Evolutionary conservation across 108 stramenopile species (phyloP).

Genomic region (Cylindrotheca fusiformis): DNA sequence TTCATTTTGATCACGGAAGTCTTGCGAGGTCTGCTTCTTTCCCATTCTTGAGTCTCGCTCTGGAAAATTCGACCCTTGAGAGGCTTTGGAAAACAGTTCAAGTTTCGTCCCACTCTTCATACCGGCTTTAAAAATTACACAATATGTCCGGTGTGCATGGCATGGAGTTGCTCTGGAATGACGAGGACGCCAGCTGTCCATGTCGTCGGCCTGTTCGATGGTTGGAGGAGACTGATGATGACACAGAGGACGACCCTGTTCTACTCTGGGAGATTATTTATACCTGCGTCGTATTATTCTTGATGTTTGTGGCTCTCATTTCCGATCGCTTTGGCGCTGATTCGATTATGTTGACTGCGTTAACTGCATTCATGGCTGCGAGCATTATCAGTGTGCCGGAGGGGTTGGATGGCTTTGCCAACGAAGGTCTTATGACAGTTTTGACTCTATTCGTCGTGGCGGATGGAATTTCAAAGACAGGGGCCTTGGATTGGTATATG

Average conservation of each 20-base stretch:
- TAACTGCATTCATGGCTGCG: constrained; percentile 72
- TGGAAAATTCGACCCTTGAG: too few relatives aligned
- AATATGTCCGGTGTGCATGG: too few relatives aligned
- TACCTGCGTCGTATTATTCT: constrained; percentile 50
- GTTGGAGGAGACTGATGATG: constrained; percentile 4
- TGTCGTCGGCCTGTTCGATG: constrained; percentile 6
- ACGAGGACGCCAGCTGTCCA: constrained; percentile 5
- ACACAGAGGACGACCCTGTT: constrained; percentile 5
- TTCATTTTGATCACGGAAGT: too few relatives aligned
- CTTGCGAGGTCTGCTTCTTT: too few relatives aligned
- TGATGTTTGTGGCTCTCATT: constrained; percentile 65
- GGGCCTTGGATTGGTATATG: constrained; percentile 89
- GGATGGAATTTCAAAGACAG: constrained; percentile 75
- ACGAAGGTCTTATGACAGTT: constrained; percentile 79
- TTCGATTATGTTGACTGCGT: constrained; percentile 62
- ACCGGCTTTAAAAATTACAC: too few relatives aligned
- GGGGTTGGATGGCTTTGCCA: constrained; percentile 79
- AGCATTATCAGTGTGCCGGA: constrained; percentile 63
- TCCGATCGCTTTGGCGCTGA: constrained; percentile 72
- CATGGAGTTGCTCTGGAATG: too few relatives aligned
- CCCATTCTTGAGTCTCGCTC: too few relatives aligned
- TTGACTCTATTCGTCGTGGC: constrained; percentile 84
- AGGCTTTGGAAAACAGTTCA: too few relatives aligned
- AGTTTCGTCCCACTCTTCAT: too few relatives aligned
- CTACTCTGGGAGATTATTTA: constrained; percentile 59